Conservation (phyloP, 192 early-diverging fungal species). For the Podila clonocystis region DNA sequence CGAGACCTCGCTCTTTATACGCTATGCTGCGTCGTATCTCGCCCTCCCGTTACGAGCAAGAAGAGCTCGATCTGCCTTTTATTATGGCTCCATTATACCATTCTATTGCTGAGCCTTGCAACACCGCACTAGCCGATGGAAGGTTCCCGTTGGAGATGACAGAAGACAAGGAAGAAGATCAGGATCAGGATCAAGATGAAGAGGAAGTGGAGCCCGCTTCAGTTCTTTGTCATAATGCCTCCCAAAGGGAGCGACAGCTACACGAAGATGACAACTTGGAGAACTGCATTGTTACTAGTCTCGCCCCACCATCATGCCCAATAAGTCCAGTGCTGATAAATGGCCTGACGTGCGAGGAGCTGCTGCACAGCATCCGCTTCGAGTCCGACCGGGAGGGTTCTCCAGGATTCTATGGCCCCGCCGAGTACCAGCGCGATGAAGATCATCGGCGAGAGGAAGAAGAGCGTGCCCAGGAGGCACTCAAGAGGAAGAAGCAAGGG, state of each 20-base stretch:
- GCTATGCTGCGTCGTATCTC: not conserved
- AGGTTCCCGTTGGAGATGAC: not conserved
- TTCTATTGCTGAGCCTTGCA: no score
- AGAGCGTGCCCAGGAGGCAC: not conserved
- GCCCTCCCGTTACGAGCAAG: not conserved
- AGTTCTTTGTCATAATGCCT: no score
- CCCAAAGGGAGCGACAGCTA: no score
- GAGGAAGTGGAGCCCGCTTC: not conserved
- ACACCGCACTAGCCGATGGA: not conserved
- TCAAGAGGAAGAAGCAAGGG: not conserved
- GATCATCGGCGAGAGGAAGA: not conserved
- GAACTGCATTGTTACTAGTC: no score
- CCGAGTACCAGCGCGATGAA: slow-evolving; percentile 19
- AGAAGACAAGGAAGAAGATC: not conserved
- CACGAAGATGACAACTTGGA: no score
- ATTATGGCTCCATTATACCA: no score
- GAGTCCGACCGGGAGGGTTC: slow-evolving; percentile 20
- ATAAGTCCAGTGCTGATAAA: slow-evolving; percentile 15
- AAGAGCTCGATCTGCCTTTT: not conserved
- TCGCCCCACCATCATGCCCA: no score
- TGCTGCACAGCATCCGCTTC: slow-evolving; percentile 22
- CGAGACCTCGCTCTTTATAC: not conserved
- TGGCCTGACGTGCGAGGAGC: slow-evolving; percentile 25
- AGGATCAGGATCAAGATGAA: not conserved
- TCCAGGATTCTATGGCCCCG: slow-evolving; percentile 15